These are phyloP conservation scores for Nemania diffusa DNA, from an alignment of 2,329 filamentous ascomycete genomes.

Conservation along the genomic window DNA sequence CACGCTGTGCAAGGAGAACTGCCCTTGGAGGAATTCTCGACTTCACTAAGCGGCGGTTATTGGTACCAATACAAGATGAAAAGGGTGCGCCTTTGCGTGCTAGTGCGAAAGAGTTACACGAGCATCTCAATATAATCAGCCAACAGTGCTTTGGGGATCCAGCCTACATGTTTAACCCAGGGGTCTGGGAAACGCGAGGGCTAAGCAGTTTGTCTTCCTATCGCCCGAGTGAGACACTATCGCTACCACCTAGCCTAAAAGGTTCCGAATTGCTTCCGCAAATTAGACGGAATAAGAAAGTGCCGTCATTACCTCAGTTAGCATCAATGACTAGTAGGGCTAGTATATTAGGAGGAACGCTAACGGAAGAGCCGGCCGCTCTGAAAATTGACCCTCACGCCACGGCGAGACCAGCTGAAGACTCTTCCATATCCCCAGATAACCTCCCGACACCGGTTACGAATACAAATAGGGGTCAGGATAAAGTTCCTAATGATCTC, in stretches of 20 bases:
- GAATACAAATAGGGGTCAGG: too few species aligned
- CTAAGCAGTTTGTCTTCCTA: neutral
- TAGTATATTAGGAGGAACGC: neutral
- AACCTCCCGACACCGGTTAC: neutral
- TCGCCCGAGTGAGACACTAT: neutral
- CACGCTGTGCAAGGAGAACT: slow-evolving; percentile 9
- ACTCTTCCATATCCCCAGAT: neutral
- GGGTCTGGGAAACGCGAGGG: neutral
- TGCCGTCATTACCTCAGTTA: neutral
- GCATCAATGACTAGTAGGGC: neutral
- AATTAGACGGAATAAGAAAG: neutral
- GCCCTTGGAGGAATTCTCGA: slow-evolving; percentile 6
- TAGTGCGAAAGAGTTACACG: slow-evolving; percentile 1
- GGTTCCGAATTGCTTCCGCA: neutral
- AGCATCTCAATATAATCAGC: neutral
- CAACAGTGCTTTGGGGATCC: neutral
- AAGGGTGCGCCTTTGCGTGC: neutral
- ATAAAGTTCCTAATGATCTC: neutral
- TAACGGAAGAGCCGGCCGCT: neutral
- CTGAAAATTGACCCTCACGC: neutral
- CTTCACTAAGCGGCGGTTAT: slow-evolving; percentile 5
- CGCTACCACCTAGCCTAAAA: neutral
- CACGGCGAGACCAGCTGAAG: neutral
- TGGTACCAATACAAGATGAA: neutral
- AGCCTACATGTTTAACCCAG: neutral